phyloP scores from a whole-genome alignment of 768 basidiomycete species.

The Phaeolepiota aurea region DNA sequence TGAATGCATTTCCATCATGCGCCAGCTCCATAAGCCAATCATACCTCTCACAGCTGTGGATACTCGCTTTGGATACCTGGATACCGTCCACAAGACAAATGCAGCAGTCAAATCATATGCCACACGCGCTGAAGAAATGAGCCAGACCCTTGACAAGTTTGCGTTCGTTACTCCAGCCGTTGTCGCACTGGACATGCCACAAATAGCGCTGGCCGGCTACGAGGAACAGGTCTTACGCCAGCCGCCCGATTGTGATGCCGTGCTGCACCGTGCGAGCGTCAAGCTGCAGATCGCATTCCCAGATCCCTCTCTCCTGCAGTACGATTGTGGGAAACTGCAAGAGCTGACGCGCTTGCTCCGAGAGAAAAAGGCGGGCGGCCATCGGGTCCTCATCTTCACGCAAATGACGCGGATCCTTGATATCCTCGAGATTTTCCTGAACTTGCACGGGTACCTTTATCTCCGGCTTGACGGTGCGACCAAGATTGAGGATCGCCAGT shows the following conservation, averaged over 20 bases:
- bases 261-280: slow-evolving; percentile 66
- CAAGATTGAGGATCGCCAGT: slow-evolving; percentile 90
- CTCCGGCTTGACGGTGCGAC: slow-evolving; percentile 92
- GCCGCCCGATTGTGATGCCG: slow-evolving; percentile 49
- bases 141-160: slow-evolving; percentile 53
- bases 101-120: slow-evolving; percentile 56
- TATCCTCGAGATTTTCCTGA: slow-evolving; percentile 89
- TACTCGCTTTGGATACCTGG: slow-evolving; percentile 27
- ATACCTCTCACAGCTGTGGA: slow-evolving; percentile 42
- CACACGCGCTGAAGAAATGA: slow-evolving; percentile 47
- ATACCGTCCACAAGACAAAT: slow-evolving; percentile 32
- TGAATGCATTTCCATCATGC: slow-evolving; percentile 35
- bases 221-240: slow-evolving; percentile 18
- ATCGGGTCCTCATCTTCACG: slow-evolving; percentile 90
- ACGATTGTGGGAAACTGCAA: slow-evolving; percentile 95
- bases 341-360: slow-evolving; percentile 71
- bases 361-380: slow-evolving; percentile 79
- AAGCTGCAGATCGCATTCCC: slow-evolving; percentile 93
- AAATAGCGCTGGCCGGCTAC: slow-evolving; percentile 44
- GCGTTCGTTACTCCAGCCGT: slow-evolving; percentile 75
- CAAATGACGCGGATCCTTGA: slow-evolving; percentile 95
- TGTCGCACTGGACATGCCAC: slow-evolving; percentile 68
- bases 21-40: slow-evolving; percentile 34
- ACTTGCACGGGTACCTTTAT: slow-evolving; percentile 89
- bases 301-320: slow-evolving; percentile 81